Base-by-base conservation (phyloP, 2,329 filamentous ascomycete genomes). In the Pyricularia pennisetigena region DNA sequence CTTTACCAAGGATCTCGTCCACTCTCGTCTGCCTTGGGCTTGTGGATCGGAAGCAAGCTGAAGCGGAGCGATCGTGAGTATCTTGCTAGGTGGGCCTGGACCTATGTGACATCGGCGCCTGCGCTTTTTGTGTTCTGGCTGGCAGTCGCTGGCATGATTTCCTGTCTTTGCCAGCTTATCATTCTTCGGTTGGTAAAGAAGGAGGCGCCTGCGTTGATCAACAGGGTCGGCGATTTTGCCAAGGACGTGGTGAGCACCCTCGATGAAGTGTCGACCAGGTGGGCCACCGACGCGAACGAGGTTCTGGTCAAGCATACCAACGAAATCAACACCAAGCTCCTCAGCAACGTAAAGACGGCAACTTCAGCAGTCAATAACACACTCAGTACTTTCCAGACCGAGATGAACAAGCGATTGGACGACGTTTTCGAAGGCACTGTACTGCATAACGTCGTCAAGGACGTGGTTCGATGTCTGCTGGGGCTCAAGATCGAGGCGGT, bases 81-180 rank as follows among this genome's bases (percentile, higher is more conserved):
- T 64, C 83, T 97, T 61, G 84, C 88, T 10, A 88, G 94, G 70
- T 97, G 94, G 93, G 87, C 88, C 67, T 82, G 95, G 71, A 91
- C 94, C 10, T 97, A 97, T 76, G 89, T 88, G n/a, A 97, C 93
- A 0, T 93, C 93, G 0, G 80, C 90, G 0, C 87, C 92, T 0
- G 94, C 93, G 23, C 82, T 97, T n/a, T 94, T 97, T 74, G 86
- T 97, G 8, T 84, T 97, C 7, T 89, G 90, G 6, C 87, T 97
- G 61, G 94, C 90, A 12, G 74, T 96, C 12, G 92, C 93, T 1
- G 93, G 93, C 3, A 85, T 96, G 64, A 86, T 97, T 73, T 88
- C 91, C 28, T 96, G 92, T 76, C 81, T 94, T 49, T 95, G 90
- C 76, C 93, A 97, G 80, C 90, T 85, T 72, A 83, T 94, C 68